A percentile compares a stretch with the other conserved stretches of the same genome.
These are phyloP conservation scores for Backusella luteola DNA, from an alignment of 192 early-diverging fungal genomes.

Conservation along the genomic window DNA sequence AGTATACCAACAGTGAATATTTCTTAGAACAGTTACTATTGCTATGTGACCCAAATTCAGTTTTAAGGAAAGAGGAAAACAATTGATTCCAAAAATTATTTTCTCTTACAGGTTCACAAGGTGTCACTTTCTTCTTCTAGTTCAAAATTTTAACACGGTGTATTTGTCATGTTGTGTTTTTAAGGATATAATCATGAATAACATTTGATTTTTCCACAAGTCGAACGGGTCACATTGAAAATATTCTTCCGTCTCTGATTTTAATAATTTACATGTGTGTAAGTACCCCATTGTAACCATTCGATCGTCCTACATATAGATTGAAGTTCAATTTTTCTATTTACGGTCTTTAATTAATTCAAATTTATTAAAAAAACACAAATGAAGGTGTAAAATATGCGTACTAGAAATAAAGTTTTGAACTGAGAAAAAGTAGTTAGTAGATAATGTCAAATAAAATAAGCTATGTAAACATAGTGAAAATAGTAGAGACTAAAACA, in stretches of 20 bases:
- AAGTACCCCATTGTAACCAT: not conserved
- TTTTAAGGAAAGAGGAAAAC: not conserved
- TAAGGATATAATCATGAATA: not conserved
- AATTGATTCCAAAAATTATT: not conserved
- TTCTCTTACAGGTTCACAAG: not conserved
- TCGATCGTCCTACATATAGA: not conserved
- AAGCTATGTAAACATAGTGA: not conserved
- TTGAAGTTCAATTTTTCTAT: not conserved
- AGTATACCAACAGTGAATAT: not conserved
- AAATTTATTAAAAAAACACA: not conserved
- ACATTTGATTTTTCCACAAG: constrained; percentile 4
- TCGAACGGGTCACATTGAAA: not conserved
- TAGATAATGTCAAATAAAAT: not conserved
- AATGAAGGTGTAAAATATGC: not conserved
- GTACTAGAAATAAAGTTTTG: not conserved
- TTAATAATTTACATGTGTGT: not conserved
- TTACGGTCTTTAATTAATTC: not conserved
- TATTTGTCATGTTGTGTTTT: not conserved
- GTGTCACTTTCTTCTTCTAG: not conserved
- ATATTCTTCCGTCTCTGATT: not conserved
- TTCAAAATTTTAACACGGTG: not conserved
- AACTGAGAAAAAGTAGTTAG: not conserved
- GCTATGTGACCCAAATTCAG: not conserved
- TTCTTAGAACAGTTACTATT: not conserved
- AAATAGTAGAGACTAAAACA: not conserved